phyloP scores from a whole-genome alignment of 306 rosid species.

The Boehmeria nivea region DNA sequence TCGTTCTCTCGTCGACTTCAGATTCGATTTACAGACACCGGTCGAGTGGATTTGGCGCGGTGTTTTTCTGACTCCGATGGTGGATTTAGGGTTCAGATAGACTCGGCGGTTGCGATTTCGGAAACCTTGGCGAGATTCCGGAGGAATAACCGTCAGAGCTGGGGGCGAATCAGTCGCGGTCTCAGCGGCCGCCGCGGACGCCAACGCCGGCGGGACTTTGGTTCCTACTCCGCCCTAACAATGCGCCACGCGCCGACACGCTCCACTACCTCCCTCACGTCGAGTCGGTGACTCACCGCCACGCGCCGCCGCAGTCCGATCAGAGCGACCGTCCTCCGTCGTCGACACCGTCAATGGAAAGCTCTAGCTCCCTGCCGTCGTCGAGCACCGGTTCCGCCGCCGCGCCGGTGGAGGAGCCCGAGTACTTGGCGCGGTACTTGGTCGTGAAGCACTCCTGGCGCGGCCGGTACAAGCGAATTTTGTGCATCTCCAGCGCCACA shows the following conservation, averaged over 20 bases:
- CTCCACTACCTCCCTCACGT: slow-evolving; percentile 63
- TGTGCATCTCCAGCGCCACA: slow-evolving; percentile 62
- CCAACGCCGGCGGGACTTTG: slow-evolving; percentile 60
- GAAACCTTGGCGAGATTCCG: slow-evolving; percentile 29
- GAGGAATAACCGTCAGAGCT: slow-evolving; percentile 51
- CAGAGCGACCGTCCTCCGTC: slow-evolving; percentile 9
- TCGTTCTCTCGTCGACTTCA: background rate
- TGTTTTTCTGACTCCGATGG: slow-evolving; percentile 3
- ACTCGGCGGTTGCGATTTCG: slow-evolving; percentile 22
- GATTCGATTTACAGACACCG: background rate
- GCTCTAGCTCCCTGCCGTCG: slow-evolving; percentile 11
- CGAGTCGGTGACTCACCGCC: slow-evolving; percentile 68
- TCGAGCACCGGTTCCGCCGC: slow-evolving; percentile 19
- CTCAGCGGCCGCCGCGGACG: slow-evolving; percentile 41
- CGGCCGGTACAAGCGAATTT: slow-evolving; percentile 91
- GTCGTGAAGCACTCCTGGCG: slow-evolving; percentile 98
- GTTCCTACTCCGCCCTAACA: slow-evolving; percentile 61
- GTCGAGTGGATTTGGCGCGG: too few species aligned
- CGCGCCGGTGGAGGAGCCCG: slow-evolving; percentile 66
- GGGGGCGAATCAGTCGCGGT: slow-evolving; percentile 99
- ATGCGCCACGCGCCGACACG: slow-evolving; percentile 78
- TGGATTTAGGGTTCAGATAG: slow-evolving; percentile 27
- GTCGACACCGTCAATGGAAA: slow-evolving; percentile 36
- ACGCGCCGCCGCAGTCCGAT: slow-evolving; percentile 23
- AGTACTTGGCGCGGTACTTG: slow-evolving; percentile 81